These are phyloP conservation scores for Xylaria telfairii DNA, from an alignment of 495 filamentous ascomycete genomes.

Conservation along the genomic window DNA sequence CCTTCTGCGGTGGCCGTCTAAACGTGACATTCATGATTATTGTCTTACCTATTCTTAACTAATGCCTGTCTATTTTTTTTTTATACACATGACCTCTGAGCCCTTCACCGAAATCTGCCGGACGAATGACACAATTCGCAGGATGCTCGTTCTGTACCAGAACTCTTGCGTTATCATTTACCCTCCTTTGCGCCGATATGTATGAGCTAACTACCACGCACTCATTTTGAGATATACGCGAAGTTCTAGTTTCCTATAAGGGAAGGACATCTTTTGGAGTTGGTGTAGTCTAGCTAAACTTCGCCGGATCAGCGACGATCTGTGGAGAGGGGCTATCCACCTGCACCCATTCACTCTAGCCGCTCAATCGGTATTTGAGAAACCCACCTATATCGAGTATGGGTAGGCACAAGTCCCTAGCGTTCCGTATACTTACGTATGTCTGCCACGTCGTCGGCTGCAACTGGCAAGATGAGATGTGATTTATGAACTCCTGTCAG, in stretches of 20 bases:
- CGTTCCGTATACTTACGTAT: too few species aligned
- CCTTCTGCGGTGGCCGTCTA: background rate
- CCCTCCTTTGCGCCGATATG: background rate
- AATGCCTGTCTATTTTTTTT: background rate
- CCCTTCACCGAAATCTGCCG: background rate
- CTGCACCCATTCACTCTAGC: background rate
- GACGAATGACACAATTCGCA: background rate
- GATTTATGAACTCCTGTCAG: background rate
- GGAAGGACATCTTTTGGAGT: slow-evolving; percentile 3
- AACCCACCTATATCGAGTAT: slow-evolving; percentile 2
- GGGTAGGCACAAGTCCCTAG: background rate
- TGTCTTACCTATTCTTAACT: background rate
- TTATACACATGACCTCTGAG: background rate
- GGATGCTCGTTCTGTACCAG: background rate
- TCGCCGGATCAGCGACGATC: background rate
- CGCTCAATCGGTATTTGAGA: background rate
- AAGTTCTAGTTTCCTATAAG: background rate
- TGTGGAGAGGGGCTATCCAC: background rate
- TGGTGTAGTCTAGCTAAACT: background rate
- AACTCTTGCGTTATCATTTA: background rate
- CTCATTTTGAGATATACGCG: background rate
- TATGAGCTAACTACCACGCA: background rate
- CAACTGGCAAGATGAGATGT: too few species aligned
- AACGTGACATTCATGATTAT: background rate
- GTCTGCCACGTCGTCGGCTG: too few species aligned